phyloP scores from a whole-genome alignment of 345 rosid genomes.

The Microcos paniculata region DNA sequence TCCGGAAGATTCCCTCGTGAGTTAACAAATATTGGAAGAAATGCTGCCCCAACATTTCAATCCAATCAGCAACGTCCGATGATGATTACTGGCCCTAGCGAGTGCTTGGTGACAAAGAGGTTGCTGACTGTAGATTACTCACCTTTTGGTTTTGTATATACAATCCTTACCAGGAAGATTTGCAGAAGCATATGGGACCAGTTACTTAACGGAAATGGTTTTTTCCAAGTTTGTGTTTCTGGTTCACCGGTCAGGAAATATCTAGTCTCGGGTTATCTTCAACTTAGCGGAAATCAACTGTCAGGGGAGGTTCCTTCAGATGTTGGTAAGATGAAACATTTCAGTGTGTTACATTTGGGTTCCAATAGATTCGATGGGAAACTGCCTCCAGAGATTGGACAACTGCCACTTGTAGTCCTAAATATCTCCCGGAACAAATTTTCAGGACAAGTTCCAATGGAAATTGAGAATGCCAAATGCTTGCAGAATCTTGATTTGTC shows the following conservation, averaged over 20 bases:
- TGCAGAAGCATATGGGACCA: constrained; percentile 71
- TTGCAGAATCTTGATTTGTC: constrained; percentile 78
- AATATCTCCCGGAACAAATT: constrained; percentile 60
- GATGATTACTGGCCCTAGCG: constrained; percentile 56
- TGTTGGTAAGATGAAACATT: constrained; percentile 57
- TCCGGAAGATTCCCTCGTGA: constrained; percentile 60
- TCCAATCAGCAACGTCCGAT: constrained; percentile 37
- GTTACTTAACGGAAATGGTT: constrained; percentile 61
- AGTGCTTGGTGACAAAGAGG: constrained; percentile 69
- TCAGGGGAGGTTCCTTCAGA: constrained; percentile 61
- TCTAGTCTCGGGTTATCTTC: constrained; percentile 68
- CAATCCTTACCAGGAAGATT: constrained; percentile 58
- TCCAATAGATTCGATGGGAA: constrained; percentile 48
- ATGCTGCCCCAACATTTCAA: constrained; percentile 52
- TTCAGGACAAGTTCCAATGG: constrained; percentile 62
- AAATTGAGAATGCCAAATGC: constrained; percentile 58
- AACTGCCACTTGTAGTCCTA: constrained; percentile 68
- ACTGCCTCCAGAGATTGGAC: constrained; percentile 57
- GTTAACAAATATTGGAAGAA: constrained; percentile 54
- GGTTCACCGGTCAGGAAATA: constrained; percentile 33
- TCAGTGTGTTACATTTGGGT: constrained; percentile 68
- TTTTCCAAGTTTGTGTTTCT: constrained; percentile 53
- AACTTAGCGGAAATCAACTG: constrained; percentile 63
- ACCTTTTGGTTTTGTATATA: constrained; percentile 69
- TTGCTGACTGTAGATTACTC: constrained; percentile 87